Evolutionary conservation across 108 stramenopile species (phyloP).

Genomic region (Chaetoceros tenuissimus): DNA sequence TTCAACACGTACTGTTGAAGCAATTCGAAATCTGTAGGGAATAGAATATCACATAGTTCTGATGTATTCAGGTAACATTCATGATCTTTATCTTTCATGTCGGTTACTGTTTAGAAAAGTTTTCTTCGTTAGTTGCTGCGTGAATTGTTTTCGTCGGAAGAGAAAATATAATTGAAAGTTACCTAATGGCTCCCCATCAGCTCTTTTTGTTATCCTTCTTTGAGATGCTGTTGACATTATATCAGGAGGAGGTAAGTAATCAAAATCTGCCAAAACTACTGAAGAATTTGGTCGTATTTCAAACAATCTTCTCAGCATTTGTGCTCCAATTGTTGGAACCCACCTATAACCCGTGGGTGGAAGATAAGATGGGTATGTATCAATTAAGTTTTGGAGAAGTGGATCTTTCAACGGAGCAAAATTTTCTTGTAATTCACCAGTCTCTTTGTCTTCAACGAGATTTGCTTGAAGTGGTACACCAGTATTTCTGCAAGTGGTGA

Average conservation of each 20-base stretch:
- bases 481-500: constrained; percentile 26
- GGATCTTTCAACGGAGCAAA: constrained; percentile 59
- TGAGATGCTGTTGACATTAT: neutral
- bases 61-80: constrained; percentile 51
- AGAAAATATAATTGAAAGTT: too few relatives aligned
- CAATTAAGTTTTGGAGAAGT: constrained; percentile 28
- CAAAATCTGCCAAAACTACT: constrained; percentile 71
- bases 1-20: constrained; percentile 27
- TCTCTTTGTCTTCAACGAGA: constrained; percentile 5
- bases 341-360: constrained; percentile 24
- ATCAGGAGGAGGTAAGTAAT: constrained; percentile 48
- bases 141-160: too few relatives aligned
- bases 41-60: constrained; percentile 65
- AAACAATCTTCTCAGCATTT: constrained; percentile 38
- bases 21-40: constrained; percentile 65
- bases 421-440: constrained; percentile 20
- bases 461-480: constrained; percentile 53
- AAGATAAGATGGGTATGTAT: constrained; percentile 19
- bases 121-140: too few relatives aligned
- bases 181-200: constrained; percentile 58
- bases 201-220: constrained; percentile 9
- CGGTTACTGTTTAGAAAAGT: too few relatives aligned
- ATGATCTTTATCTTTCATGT: constrained; percentile 60
- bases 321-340: constrained; percentile 70
- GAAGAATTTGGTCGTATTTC: constrained; percentile 47